Percentiles rank a stretch among this genome's conserved stretches.
These are phyloP conservation scores for Neocatenulostroma microsporum DNA, from an alignment of 2,329 filamentous ascomycete species.

Conservation along the genomic window DNA sequence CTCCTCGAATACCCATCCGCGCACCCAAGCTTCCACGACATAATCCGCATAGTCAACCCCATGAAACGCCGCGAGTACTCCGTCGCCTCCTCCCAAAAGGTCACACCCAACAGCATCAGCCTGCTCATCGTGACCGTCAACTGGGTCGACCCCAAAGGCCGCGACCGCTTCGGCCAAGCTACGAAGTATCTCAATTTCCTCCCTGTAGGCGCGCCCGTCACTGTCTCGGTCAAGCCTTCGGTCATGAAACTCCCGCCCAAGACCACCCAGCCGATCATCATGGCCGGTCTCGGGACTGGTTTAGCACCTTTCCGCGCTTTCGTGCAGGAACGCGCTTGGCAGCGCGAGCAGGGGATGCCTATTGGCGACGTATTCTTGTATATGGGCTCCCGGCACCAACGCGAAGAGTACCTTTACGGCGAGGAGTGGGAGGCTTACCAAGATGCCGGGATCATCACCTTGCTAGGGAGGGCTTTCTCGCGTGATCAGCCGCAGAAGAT, in stretches of 20 bases:
- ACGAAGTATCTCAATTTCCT: constrained; percentile 81
- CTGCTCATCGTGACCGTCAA: constrained; percentile 96
- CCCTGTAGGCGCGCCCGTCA: constrained; percentile 67
- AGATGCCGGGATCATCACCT: constrained; percentile 88
- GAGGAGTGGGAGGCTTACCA: constrained; percentile 99
- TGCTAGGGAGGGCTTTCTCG: constrained; percentile 88
- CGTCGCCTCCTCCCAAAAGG: constrained; percentile 95
- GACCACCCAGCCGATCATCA: constrained; percentile 89
- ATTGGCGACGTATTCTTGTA: constrained; percentile 91
- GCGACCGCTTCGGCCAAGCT: constrained; percentile 85
- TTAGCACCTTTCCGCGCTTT: constrained; percentile 99
- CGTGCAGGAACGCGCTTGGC: constrained; percentile 94
- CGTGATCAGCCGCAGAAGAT: constrained; percentile 98
- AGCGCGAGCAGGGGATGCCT: constrained; percentile 93
- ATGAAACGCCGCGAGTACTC: constrained; percentile 98
- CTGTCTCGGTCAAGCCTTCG: constrained; percentile 91
- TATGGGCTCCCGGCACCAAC: constrained; percentile 93
- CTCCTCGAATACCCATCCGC: constrained; percentile 85
- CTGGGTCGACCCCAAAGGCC: constrained; percentile 84
- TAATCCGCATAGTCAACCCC: constrained; percentile 77
- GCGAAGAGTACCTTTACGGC: constrained; percentile 96
- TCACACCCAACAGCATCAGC: constrained; percentile 79
- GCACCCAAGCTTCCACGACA: constrained; percentile 78
- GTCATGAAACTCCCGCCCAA: constrained; percentile 96
- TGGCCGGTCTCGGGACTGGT: constrained; percentile 97